Base-by-base conservation (phyloP, 2,329 filamentous ascomycete genomes). In the Chrysoporthe cubensis region DNA sequence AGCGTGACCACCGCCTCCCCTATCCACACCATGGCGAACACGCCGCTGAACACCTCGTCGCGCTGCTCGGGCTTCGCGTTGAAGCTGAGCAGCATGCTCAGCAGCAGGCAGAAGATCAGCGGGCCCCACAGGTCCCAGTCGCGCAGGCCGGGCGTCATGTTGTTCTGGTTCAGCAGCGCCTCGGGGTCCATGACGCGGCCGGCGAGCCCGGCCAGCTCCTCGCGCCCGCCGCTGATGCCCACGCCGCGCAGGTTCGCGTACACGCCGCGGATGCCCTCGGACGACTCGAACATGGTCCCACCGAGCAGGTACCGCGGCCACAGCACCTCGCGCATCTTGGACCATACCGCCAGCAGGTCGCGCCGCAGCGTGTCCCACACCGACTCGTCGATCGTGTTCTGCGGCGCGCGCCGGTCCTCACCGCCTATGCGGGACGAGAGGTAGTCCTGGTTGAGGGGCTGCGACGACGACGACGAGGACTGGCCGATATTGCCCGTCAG, bases 101-200 rank as follows among this genome's bases (percentile, higher is more conserved):
- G 83, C 68, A 97, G 82, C 72, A 99, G 82, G 75, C 95, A 97
- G 83, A 99, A 99, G 72, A 99, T 89, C 66, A 99, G 83, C 46
- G 96, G 96, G 0, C 96, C 96, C 96, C 96, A 99, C 63, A 99
- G 87, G 84, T 99, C 96, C 96, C 96, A 99, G 81, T 99, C 94
- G 70, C 95, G 85, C 76, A 98, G 81, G 0, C 94, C 94, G 63
- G 96, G 92, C 72, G 91, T 95, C 93, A 97, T 96, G 76, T 87
- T 87, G 72, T 85, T 88, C 77, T 87, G 85, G 67, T 75, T 80
- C 50, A 90, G 80, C 72, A 90, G 77, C 50, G 82, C 78, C 77
- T 90, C 88, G n/a, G 87, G 79, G 77, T 90, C 88, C 79, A 90
- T 82, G 72, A 89, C 86, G 56, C 88, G 80, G 57, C 86, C 87